Evolutionary conservation across 352 stramenopile genomes (phyloP), one percentile per base, ranked within the genome.

Genomic region (Globisporangium sylvaticum): DNA sequence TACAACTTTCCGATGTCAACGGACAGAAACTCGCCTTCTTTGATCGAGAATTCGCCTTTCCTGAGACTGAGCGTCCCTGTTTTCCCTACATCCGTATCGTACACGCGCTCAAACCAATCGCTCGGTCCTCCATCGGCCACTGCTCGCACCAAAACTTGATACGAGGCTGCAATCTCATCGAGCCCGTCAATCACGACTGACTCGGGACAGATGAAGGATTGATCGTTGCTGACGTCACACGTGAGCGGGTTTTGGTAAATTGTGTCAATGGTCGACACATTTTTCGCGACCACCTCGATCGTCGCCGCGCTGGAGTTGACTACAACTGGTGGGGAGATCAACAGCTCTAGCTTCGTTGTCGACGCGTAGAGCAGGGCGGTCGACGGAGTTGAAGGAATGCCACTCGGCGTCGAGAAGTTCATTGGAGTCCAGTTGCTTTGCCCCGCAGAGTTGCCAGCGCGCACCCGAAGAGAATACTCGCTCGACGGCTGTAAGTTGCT

Each of bases 51-150:
- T 32, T 61, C 37, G 1, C 34, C 22, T 29, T 69, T 34, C 44
- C 44, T 9, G 74, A 74, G 74, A 0, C 59, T 54, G 70, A 76
- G 32, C 22, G 44, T 58, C 22, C 77, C 59, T 34, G 31, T 0
- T 42, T 63, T 39, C 5, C 48, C 67, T 0, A 61, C 65, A 46
- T 88, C 79, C 2, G 70, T 70, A 12, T 55, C 27, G 25, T 75
- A 84, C 1, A 66, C 64, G 0, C 57, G 7, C 9, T 61, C 74
- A 0, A 44, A 57, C 79, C 79, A 88, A 18, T 37, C 25, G 14
- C 77, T 88, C 10, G 46, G 4, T 1, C 76, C 75, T 12, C 58
- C 58, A 24, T 70, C 68, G 4, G 77, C 76, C 31, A 77, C 60
- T 18, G 77, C 64, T 2, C 77, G 69, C 18, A 76, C 46, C 12